Evolutionary conservation across 2,329 filamentous ascomycete species (phyloP).

Genomic region (Chrysosphaeria jannelii): DNA sequence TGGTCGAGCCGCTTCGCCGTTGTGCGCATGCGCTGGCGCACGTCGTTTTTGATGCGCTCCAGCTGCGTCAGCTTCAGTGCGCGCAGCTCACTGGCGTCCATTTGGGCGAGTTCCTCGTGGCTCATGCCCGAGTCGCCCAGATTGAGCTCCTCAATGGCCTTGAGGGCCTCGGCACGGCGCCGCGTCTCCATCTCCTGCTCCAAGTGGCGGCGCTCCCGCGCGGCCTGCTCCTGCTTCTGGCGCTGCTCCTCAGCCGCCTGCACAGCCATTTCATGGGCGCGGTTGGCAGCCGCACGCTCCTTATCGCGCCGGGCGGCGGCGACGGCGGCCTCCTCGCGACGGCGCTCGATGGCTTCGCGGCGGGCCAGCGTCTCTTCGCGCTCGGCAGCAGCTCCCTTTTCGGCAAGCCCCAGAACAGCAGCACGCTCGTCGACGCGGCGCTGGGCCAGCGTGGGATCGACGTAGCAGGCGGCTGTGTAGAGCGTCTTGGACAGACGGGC

Average conservation of each 20-base stretch:
- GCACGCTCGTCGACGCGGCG: constrained; percentile 50
- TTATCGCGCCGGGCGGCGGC: constrained; percentile 68
- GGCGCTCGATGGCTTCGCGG: constrained; percentile 79
- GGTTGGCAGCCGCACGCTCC: constrained; percentile 72
- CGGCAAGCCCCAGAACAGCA: constrained; percentile 50
- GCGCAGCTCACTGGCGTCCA: constrained; percentile 73
- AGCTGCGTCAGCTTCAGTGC: constrained; percentile 85
- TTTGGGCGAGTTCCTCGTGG: constrained; percentile 50
- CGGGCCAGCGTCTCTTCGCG: constrained; percentile 60
- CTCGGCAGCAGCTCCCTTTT: constrained; percentile 74
- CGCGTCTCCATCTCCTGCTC: constrained; percentile 73
- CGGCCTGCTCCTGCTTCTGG: constrained; percentile 71
- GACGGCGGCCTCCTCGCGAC: constrained; percentile 85
- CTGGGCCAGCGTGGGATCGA: constrained; percentile 71
- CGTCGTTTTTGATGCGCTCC: constrained; percentile 92
- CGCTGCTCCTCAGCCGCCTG: constrained; percentile 75
- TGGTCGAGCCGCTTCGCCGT: constrained; percentile 93
- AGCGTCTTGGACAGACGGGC: constrained; percentile 74
- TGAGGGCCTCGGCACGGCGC: constrained; percentile 78
- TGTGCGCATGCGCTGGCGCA: constrained; percentile 68
- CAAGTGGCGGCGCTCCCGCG: constrained; percentile 62
- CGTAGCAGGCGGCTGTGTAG: constrained; percentile 82
- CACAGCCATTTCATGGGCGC: constrained; percentile 58
- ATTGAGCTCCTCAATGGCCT: constrained; percentile 75
- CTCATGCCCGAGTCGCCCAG: constrained; percentile 51